Percentiles rank a stretch among this genome's conserved stretches.
phyloP scores from a whole-genome alignment of 441 rosid species.

The Hura crepitans region DNA sequence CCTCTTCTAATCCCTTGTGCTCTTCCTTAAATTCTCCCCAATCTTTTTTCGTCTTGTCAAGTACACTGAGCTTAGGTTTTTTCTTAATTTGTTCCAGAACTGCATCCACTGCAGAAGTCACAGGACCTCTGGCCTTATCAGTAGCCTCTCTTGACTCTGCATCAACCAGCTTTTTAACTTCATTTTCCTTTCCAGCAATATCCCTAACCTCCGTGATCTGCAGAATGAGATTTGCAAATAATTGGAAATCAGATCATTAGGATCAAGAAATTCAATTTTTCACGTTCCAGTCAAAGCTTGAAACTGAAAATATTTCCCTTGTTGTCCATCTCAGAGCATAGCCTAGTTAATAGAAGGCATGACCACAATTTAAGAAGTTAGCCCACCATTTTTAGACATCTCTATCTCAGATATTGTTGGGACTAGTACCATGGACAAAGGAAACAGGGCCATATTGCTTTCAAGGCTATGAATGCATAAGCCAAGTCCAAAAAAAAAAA shows the following conservation, averaged over 20 bases:
- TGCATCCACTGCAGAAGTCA: conserved; percentile 76
- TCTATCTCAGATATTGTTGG: background rate
- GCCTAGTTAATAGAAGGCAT: background rate
- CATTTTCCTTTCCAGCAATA: conserved; percentile 82
- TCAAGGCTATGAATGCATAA: background rate
- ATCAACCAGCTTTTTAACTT: conserved; percentile 62
- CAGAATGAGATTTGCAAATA: conserved; percentile 5
- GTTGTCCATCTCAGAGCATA: background rate
- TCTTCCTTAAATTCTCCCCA: conserved; percentile 96
- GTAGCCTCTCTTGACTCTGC: conserved; percentile 81
- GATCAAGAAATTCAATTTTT: background rate
- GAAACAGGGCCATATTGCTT: background rate
- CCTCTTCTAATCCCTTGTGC: conserved; percentile 74
- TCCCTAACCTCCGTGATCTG: conserved; percentile 81
- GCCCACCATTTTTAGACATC: background rate
- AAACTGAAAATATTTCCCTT: background rate
- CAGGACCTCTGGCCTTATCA: conserved; percentile 47
- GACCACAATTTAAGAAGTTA: background rate
- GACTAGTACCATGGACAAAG: background rate
- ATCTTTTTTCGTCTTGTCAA: conserved; percentile 84
- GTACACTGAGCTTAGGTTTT: conserved; percentile 82
- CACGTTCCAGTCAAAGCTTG: no score
- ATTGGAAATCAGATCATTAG: background rate
- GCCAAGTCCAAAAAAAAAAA: background rate
- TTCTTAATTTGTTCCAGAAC: conserved; percentile 82